phyloP scores from a whole-genome alignment of 2,329 filamentous ascomycete species.

The Blumeria graminis region DNA sequence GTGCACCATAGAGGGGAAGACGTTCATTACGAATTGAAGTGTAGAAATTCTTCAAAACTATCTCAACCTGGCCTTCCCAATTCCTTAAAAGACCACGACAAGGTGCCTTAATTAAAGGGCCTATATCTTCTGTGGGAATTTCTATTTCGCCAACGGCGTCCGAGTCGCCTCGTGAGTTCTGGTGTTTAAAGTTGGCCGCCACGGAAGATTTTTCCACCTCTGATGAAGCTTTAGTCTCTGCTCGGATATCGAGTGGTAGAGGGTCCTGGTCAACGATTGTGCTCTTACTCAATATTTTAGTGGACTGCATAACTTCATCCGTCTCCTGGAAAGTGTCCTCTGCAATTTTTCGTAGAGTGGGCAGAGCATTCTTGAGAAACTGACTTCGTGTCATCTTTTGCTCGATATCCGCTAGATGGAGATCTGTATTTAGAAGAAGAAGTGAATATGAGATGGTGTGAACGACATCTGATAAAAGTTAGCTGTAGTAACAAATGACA shows the following conservation, averaged over 20 bases:
- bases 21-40: slow-evolving; percentile 65
- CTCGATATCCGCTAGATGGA: slow-evolving; percentile 86
- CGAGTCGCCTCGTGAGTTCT: slow-evolving; percentile 9
- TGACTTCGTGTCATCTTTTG: slow-evolving; percentile 88
- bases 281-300: slow-evolving; percentile 22
- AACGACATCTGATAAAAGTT: slow-evolving; percentile 44
- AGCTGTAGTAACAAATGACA: slow-evolving; percentile 3
- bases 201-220: slow-evolving; percentile 15
- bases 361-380: slow-evolving; percentile 91
- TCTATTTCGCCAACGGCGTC: slow-evolving; percentile 16
- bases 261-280: slow-evolving; percentile 10
- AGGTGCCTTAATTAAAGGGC: slow-evolving; percentile 52
- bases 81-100: slow-evolving; percentile 52
- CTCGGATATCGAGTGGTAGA: slow-evolving; percentile 4
- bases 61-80: slow-evolving; percentile 78
- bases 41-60: slow-evolving; percentile 82
- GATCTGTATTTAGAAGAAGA: slow-evolving; percentile 81
- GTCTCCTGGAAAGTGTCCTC: slow-evolving; percentile 45
- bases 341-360: slow-evolving; percentile 58
- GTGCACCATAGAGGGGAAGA: slow-evolving; percentile 63
- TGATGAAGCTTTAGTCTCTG: slow-evolving; percentile 12
- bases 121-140: slow-evolving; percentile 29
- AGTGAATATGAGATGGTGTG: slow-evolving; percentile 95
- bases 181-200: slow-evolving; percentile 14
- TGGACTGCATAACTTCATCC: slow-evolving; percentile 28